Percentiles rank a stretch among this genome's conserved stretches.
phyloP scores from a whole-genome alignment of 345 rosid species.

The Populus pruinosa region DNA sequence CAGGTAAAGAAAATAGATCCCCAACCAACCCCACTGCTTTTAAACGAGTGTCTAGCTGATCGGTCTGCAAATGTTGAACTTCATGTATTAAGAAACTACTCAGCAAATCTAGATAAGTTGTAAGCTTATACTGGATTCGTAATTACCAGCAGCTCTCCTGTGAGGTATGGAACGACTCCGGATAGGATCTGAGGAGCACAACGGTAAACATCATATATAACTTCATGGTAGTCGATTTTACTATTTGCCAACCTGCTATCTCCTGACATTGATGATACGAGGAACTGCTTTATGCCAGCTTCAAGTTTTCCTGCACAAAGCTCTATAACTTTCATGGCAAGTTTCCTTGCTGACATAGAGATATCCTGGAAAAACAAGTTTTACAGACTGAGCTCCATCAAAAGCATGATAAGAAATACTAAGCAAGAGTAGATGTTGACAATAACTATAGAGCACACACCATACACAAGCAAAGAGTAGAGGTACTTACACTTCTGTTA shows the following conservation, averaged over 20 bases:
- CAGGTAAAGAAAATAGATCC: constrained; percentile 81
- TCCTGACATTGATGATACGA: constrained; percentile 82
- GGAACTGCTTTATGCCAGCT: constrained; percentile 79
- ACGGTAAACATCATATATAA: constrained; percentile 70
- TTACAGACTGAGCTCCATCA: constrained; percentile 23
- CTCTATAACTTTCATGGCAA: constrained; percentile 88
- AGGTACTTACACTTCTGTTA: constrained; percentile 58
- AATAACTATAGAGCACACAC: neutral
- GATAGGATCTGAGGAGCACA: constrained; percentile 86
- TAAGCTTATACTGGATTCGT: constrained; percentile 6
- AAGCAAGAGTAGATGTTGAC: neutral
- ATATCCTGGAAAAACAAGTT: constrained; percentile 50
- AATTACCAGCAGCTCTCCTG: constrained; percentile 93
- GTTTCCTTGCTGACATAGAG: constrained; percentile 65
- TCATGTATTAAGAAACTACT: constrained; percentile 22
- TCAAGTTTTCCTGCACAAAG: constrained; percentile 81
- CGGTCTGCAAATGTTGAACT: constrained; percentile 57
- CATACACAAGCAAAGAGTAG: constrained; percentile 10
- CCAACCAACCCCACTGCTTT: constrained; percentile 87
- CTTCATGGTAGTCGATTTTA: constrained; percentile 83
- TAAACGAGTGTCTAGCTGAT: constrained; percentile 78
- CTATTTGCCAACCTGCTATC: constrained; percentile 50
- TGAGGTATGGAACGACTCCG: constrained; percentile 82
- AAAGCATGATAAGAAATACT: constrained; percentile 7
- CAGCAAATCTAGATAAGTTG: neutral